Percentiles rank a stretch among this genome's conserved stretches.
These are phyloP conservation scores for Penicillium maclennaniae DNA, from an alignment of 495 filamentous ascomycete genomes.

Conservation along the genomic window DNA sequence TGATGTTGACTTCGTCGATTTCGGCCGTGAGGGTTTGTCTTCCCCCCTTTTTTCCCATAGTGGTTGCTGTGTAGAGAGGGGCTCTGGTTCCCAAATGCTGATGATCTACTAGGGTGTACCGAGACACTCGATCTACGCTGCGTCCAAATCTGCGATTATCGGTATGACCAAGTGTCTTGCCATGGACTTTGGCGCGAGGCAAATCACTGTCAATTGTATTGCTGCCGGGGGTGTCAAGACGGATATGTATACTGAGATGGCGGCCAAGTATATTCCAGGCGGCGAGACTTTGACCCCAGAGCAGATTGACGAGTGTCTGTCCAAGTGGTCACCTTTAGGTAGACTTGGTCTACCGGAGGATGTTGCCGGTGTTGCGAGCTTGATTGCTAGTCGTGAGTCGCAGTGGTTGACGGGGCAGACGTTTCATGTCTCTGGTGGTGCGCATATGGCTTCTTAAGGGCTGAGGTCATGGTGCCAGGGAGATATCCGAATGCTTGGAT, in stretches of 20 bases:
- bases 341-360: constrained; percentile 51
- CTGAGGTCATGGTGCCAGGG: too few species aligned
- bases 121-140: constrained; percentile 43
- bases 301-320: constrained; percentile 24
- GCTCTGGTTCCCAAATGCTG: background rate
- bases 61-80: background rate
- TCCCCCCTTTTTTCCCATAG: too few species aligned
- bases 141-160: constrained; percentile 51
- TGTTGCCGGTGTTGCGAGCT: constrained; percentile 49
- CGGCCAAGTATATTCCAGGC: constrained; percentile 36
- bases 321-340: constrained; percentile 39
- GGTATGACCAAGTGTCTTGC: constrained; percentile 55
- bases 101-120: constrained; percentile 17
- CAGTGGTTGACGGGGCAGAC: constrained; percentile 54
- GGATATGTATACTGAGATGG: constrained; percentile 40
- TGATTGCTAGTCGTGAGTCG: constrained; percentile 45
- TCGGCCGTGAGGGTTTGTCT: constrained; percentile 25
- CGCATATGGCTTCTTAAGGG: constrained; percentile 14
- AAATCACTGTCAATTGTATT: constrained; percentile 52
- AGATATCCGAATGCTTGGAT: too few species aligned
- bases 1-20: constrained; percentile 33
- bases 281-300: constrained; percentile 29
- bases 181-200: constrained; percentile 48
- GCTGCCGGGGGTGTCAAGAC: constrained; percentile 43
- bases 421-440: constrained; percentile 50